A percentile compares a stretch with the other conserved stretches of the same genome.
phyloP scores from a whole-genome alignment of 108 stramenopile species.

The Cyclotella atomus region DNA sequence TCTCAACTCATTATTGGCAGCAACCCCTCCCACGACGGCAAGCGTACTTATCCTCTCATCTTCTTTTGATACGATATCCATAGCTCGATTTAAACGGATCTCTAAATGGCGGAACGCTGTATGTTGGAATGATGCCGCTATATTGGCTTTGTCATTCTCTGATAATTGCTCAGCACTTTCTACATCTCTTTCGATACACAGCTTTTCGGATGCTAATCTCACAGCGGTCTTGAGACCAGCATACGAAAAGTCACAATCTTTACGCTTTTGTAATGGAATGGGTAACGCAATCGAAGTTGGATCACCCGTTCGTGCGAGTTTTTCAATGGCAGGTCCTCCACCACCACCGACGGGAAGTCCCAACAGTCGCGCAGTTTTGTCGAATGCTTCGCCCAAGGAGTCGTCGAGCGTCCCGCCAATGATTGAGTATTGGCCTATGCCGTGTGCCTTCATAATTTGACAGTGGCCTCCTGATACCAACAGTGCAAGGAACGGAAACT shows the following conservation, averaged over 20 bases:
- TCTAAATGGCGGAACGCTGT: slow-evolving; percentile 93
- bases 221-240: slow-evolving; percentile 95
- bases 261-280: slow-evolving; percentile 85
- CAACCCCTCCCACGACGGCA: slow-evolving; percentile 98
- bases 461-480: slow-evolving; percentile 97
- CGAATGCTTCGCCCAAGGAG: slow-evolving; percentile 93
- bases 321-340: slow-evolving; percentile 95
- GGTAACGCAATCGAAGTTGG: slow-evolving; percentile 74
- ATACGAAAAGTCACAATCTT: slow-evolving; percentile 95
- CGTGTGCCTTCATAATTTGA: slow-evolving; percentile 87
- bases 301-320: slow-evolving; percentile 84
- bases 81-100: slow-evolving; percentile 81
- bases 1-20: slow-evolving; percentile 92
- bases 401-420: slow-evolving; percentile 97
- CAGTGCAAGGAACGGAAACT: slow-evolving; percentile 96
- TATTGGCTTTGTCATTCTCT: slow-evolving; percentile 74
- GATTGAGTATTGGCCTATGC: slow-evolving; percentile 82
- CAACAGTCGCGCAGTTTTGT: slow-evolving; percentile 93
- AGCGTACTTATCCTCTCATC: slow-evolving; percentile 77
- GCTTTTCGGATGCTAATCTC: slow-evolving; percentile 66
- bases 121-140: slow-evolving; percentile 95
- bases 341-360: slow-evolving; percentile 89
- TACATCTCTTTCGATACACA: slow-evolving; percentile 61
- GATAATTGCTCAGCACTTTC: slow-evolving; percentile 55
- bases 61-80: slow-evolving; percentile 58